Percentiles rank a stretch among this genome's conserved stretches.
Conservation (phyloP, 2,329 filamentous ascomycete species). For the Pseudogymnoascus pannorum region DNA sequence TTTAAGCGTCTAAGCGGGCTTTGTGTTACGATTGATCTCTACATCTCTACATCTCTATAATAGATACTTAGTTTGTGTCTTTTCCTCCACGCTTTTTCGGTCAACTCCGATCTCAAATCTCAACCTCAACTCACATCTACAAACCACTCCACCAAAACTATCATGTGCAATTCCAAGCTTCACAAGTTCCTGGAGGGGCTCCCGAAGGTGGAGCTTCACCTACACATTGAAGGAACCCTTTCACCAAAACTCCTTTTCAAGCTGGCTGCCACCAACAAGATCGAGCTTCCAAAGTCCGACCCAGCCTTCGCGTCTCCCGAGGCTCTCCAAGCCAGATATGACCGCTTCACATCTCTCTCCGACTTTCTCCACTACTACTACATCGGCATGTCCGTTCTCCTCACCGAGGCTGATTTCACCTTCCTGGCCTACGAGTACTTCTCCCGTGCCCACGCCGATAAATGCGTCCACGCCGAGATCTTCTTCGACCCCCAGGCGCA, state of each 20-base stretch:
- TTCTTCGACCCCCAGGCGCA: slow-evolving; percentile 81
- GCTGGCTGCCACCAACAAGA: slow-evolving; percentile 59
- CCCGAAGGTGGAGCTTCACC: slow-evolving; percentile 76
- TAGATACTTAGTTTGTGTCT: background rate
- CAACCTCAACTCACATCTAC: background rate
- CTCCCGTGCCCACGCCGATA: slow-evolving; percentile 52
- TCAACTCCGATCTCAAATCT: background rate
- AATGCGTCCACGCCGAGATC: slow-evolving; percentile 65
- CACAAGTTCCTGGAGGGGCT: slow-evolving; percentile 52
- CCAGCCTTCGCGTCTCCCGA: slow-evolving; percentile 54
- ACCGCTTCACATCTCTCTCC: slow-evolving; percentile 61
- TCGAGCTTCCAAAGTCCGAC: slow-evolving; percentile 50
- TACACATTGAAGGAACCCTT: slow-evolving; percentile 72
- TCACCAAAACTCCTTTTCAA: slow-evolving; percentile 62
- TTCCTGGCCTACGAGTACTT: slow-evolving; percentile 68
- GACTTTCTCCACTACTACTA: slow-evolving; percentile 78
- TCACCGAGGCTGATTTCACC: slow-evolving; percentile 61
- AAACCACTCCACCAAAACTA: slow-evolving; percentile 4
- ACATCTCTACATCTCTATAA: background rate
- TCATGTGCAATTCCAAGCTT: slow-evolving; percentile 21
- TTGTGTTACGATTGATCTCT: background rate
- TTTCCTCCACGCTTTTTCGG: background rate
- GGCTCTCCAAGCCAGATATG: slow-evolving; percentile 56
- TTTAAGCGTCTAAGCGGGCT: background rate
- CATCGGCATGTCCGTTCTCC: slow-evolving; percentile 63